A percentile compares a stretch with the other conserved stretches of the same genome.
These are phyloP conservation scores for Lunularia cruciata DNA, from an alignment of 225 moss, liverwort and hornwort genomes.

Conservation along the genomic window DNA sequence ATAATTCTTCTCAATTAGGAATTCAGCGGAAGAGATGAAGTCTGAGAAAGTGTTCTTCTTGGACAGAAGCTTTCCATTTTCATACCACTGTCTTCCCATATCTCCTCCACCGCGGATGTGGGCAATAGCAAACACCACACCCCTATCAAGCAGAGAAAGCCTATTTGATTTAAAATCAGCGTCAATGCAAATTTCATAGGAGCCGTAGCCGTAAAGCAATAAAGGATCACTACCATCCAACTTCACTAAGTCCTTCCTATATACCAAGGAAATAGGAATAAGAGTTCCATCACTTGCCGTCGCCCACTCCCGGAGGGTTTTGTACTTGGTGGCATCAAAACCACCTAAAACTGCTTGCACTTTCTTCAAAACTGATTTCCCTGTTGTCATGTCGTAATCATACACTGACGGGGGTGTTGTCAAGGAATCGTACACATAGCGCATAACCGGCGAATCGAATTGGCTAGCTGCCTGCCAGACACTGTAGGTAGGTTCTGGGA, in stretches of 20 bases:
- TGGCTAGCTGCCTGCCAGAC: constrained; percentile 66
- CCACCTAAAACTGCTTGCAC: constrained; percentile 74
- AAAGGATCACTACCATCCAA: constrained; percentile 86
- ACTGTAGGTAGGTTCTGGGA: constrained; percentile 82
- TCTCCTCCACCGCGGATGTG: constrained; percentile 98
- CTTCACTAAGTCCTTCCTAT: constrained; percentile 77
- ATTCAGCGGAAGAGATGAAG: constrained; percentile 83
- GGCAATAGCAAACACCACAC: constrained; percentile 83
- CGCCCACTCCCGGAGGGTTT: constrained; percentile 79
- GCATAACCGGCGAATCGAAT: constrained; percentile 69
- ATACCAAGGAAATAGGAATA: constrained; percentile 80
- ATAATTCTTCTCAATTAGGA: constrained; percentile 68
- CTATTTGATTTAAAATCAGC: constrained; percentile 60
- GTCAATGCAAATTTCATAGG: constrained; percentile 88
- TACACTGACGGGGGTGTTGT: constrained; percentile 82
- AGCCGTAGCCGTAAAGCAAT: constrained; percentile 87
- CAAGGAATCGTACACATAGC: constrained; percentile 85
- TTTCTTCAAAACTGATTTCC: constrained; percentile 74
- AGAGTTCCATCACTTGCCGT: constrained; percentile 75
- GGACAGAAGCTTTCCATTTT: constrained; percentile 73
- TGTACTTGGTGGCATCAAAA: constrained; percentile 67
- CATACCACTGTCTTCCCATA: constrained; percentile 96
- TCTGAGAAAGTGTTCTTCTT: constrained; percentile 92
- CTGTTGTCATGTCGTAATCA: constrained; percentile 79
- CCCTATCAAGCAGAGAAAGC: constrained; percentile 74